phyloP scores from a whole-genome alignment of 1,139 yeast genomes.

The Candida freyschussii region DNA sequence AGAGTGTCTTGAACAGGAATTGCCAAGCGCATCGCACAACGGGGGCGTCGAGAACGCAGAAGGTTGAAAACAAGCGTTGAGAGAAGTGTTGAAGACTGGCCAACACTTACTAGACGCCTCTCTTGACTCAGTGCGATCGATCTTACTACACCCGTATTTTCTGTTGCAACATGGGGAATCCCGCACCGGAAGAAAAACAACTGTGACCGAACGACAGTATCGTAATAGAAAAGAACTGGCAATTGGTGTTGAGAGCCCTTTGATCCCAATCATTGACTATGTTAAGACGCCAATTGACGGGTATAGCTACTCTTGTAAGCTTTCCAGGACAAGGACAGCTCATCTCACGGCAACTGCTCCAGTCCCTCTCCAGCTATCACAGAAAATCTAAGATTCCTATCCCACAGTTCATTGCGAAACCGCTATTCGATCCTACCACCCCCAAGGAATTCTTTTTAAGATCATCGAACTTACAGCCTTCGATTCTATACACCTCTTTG shows the following conservation, averaged over 20 bases:
- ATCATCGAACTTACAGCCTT: conserved; percentile 48
- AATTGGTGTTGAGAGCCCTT: no score
- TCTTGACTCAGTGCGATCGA: no score
- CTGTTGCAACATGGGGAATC: no score
- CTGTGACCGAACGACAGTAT: no score
- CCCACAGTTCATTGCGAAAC: conserved; percentile 11
- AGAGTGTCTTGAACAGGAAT: conserved; percentile 4
- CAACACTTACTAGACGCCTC: no score
- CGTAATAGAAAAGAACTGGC: no score
- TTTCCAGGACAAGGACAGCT: conserved; percentile 24
- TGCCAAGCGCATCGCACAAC: no score
- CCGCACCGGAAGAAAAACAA: no score
- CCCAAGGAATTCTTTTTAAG: conserved; percentile 14
- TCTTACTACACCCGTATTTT: no score
- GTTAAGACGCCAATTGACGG: conserved; percentile 7
- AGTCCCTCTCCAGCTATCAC: conserved; percentile 8
- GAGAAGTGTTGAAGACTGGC: no score
- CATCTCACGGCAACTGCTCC: conserved; percentile 9
- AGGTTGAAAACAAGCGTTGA: no score
- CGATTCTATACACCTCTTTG: conserved; percentile 39
- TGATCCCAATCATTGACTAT: conserved; percentile 1
- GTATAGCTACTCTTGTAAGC: conserved; percentile 12
- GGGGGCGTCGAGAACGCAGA: no score
- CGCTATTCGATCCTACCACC: conserved; percentile 9
- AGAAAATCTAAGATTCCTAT: conserved; percentile 9